A percentile compares a stretch with the other conserved stretches of the same genome.
These are phyloP conservation scores for Hymenoscyphus repandus DNA, from an alignment of 2,329 filamentous ascomycete genomes.

Conservation along the genomic window DNA sequence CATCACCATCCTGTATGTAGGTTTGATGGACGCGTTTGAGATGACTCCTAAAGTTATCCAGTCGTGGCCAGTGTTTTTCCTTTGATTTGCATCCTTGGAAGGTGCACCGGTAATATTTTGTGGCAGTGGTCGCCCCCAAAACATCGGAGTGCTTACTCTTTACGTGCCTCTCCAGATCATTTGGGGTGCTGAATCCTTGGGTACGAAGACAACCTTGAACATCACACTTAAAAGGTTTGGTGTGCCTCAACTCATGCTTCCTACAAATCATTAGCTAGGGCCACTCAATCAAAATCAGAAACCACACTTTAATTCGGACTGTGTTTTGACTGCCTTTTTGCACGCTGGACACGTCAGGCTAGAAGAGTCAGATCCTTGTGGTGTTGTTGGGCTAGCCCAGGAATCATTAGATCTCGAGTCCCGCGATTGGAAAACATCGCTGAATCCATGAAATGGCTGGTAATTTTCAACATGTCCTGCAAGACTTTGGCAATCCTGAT, in stretches of 20 bases:
- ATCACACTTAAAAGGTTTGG: slow-evolving; percentile 60
- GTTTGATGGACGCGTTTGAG: slow-evolving; percentile 60
- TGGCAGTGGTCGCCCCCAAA: slow-evolving; percentile 39
- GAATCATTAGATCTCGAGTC: slow-evolving; percentile 16
- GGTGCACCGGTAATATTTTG: slow-evolving; percentile 55
- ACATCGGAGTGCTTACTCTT: slow-evolving; percentile 60
- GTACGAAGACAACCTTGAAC: slow-evolving; percentile 49
- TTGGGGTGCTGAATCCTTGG: slow-evolving; percentile 71
- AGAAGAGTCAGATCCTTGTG: slow-evolving; percentile 9
- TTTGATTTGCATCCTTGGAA: slow-evolving; percentile 50
- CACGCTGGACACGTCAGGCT: slow-evolving; percentile 38
- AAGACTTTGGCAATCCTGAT: slow-evolving; percentile 28
- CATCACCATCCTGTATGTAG: slow-evolving; percentile 29
- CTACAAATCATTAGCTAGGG: slow-evolving; percentile 40
- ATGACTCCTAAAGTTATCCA: slow-evolving; percentile 85
- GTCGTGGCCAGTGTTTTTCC: slow-evolving; percentile 69
- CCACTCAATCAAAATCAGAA: background rate
- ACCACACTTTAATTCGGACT: slow-evolving; percentile 51
- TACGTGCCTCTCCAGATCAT: slow-evolving; percentile 77
- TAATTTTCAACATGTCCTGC: slow-evolving; percentile 22
- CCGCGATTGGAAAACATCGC: slow-evolving; percentile 18
- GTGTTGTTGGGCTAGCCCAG: slow-evolving; percentile 15
- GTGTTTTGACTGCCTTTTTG: slow-evolving; percentile 40
- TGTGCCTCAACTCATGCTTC: slow-evolving; percentile 69
- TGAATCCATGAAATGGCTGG: slow-evolving; percentile 18